Percentiles rank a stretch among this genome's conserved stretches.
phyloP scores from a whole-genome alignment of 352 stramenopile genomes.

The Pythium scleroteichum region DNA sequence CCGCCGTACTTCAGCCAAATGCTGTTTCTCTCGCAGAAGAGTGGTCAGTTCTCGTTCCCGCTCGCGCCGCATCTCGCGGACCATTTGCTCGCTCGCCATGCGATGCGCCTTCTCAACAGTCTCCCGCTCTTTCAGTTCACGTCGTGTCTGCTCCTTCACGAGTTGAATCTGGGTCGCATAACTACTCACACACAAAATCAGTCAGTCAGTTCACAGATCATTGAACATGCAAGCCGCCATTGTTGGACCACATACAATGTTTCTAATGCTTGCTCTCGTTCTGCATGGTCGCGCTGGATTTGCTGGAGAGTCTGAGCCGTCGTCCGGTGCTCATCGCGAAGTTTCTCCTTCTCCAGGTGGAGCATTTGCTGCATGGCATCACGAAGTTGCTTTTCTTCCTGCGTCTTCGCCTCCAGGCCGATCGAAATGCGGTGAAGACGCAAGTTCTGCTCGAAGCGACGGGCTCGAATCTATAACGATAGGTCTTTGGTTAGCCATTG shows the following conservation, averaged over 20 bases:
- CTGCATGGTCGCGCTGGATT: slow-evolving; percentile 60
- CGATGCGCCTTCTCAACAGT: slow-evolving; percentile 72
- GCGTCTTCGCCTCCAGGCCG: slow-evolving; percentile 55
- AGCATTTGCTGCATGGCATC: slow-evolving; percentile 68
- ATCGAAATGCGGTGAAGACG: slow-evolving; percentile 65
- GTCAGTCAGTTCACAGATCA: background rate
- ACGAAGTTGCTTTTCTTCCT: slow-evolving; percentile 70
- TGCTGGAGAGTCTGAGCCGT: slow-evolving; percentile 49
- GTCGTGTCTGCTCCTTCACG: slow-evolving; percentile 60
- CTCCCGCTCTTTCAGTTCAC: slow-evolving; percentile 58
- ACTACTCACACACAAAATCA: slow-evolving; percentile 21
- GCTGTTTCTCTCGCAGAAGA: slow-evolving; percentile 57
- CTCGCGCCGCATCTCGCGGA: slow-evolving; percentile 64
- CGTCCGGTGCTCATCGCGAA: slow-evolving; percentile 60
- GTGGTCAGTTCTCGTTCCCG: slow-evolving; percentile 53
- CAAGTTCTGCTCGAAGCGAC: slow-evolving; percentile 67
- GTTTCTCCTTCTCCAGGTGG: slow-evolving; percentile 62
- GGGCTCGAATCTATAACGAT: slow-evolving; percentile 51
- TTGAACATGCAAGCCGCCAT: background rate
- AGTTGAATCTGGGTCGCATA: slow-evolving; percentile 71
- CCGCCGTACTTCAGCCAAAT: slow-evolving; percentile 58
- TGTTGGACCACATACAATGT: slow-evolving; percentile 43
- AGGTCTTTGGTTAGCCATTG: no score
- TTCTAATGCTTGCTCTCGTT: slow-evolving; percentile 63
- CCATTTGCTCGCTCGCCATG: slow-evolving; percentile 62